Base-by-base conservation (phyloP, 305 asterid genomes). In the Galium porrigens region DNA sequence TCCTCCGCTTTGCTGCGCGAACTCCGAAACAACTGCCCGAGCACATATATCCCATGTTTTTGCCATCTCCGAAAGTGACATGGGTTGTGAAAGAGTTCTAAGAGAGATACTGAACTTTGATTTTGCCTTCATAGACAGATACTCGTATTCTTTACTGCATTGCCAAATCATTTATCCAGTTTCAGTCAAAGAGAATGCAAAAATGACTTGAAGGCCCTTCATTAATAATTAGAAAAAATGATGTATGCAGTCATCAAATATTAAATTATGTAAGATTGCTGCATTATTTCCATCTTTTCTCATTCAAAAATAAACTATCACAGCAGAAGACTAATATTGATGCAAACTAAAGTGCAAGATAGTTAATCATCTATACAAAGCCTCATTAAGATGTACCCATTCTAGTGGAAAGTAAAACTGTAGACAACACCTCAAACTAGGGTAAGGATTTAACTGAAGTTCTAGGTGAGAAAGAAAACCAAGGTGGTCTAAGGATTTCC, bases 41-140 rank as follows among this genome's bases (percentile, higher is more conserved):
- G 95, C 94, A 67, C 96, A 89, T 41, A 72, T 68, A 75, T 89
- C 98, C 98, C 98, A 92, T 53, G 96, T 87, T 75, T 76, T 84
- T 58, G 95, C 96, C 62, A 92, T 92, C 18, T 87, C 95, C 58
- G 77, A 80, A 5, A 92, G 84, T 9, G 95, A 80, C 95, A 92
- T 85, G 0, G 96, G 98, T 58, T 89, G 87, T 59, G 90, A 74
- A 33, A 89, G 90, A 48, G 79, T 73, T 70, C 96, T 80, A 29
- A 91, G 95, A 62, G 94, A 89, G 67, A 81, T 81, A 71, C 85
- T 84, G 72, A 89, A 89, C 78, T 87, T 84, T 56, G 95, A 83
- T 75, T 86, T 91, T 2, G 86, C 87, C 79, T 83, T 91, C 54
- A 76, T 74, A 11, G 95, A 89, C 32, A 91, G 80, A 74, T 91